Percentiles rank a stretch among this genome's conserved stretches.
phyloP scores from a whole-genome alignment of 345 rosid genomes.

The Ceriops decandra region DNA sequence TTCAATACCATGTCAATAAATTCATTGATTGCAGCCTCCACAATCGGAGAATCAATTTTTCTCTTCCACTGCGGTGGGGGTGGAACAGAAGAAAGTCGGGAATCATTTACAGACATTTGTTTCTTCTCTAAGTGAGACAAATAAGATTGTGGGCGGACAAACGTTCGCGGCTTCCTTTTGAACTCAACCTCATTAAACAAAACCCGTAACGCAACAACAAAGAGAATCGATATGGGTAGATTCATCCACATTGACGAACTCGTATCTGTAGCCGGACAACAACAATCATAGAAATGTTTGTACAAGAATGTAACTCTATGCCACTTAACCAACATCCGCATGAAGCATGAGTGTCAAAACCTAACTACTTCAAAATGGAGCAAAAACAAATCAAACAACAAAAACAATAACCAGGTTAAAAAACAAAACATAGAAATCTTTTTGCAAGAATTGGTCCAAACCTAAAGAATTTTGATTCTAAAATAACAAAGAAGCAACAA shows the following conservation, averaged over 20 bases:
- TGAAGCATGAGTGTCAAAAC: neutral
- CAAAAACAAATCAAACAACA: no score
- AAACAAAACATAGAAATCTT: no score
- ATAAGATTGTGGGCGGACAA: slow-evolving; percentile 31
- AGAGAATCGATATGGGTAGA: slow-evolving; percentile 71
- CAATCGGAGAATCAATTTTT: slow-evolving; percentile 74
- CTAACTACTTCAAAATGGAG: neutral
- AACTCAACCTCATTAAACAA: slow-evolving; percentile 65
- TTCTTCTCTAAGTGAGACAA: slow-evolving; percentile 62
- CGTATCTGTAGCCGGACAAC: slow-evolving; percentile 48
- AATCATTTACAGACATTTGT: slow-evolving; percentile 70
- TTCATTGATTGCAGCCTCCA: slow-evolving; percentile 70
- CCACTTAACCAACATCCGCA: neutral
- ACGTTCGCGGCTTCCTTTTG: slow-evolving; percentile 49
- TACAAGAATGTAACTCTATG: neutral
- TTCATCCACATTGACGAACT: slow-evolving; percentile 95
- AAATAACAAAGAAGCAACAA: no score
- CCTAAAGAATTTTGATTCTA: no score
- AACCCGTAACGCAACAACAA: slow-evolving; percentile 47
- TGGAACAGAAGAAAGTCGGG: slow-evolving; percentile 54
- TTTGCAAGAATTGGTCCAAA: no score
- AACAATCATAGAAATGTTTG: neutral
- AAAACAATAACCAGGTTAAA: no score
- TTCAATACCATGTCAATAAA: slow-evolving; percentile 75
- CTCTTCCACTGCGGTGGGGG: slow-evolving; percentile 69